A percentile compares a stretch with the other conserved stretches of the same genome.
Evolutionary conservation across 2,329 filamentous ascomycete genomes (phyloP).

Genomic region (Cylindrodendrum hubeiense): DNA sequence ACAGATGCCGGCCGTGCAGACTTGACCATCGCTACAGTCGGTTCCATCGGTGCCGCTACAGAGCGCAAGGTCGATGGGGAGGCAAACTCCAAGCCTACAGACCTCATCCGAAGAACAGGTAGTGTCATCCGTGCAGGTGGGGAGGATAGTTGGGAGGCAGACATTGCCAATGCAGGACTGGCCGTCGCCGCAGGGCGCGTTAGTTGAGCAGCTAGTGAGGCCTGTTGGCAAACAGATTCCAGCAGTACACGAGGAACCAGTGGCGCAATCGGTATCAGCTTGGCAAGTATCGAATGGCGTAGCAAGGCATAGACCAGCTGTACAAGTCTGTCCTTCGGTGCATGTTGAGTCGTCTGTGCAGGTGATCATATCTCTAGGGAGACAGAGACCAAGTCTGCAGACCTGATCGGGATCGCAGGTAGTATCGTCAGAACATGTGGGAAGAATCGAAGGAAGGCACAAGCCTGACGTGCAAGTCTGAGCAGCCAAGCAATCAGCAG

Average conservation of each 20-base stretch:
- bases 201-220: conserved; percentile 4
- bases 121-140: conserved; percentile 5
- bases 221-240: neutral
- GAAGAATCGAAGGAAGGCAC: neutral
- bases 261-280: neutral
- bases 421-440: neutral
- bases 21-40: conserved; percentile 1
- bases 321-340: neutral
- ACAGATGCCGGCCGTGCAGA: conserved; percentile 14
- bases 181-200: neutral
- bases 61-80: neutral
- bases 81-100: conserved; percentile 12
- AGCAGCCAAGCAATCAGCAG: neutral
- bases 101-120: neutral
- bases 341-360: neutral
- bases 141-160: conserved; percentile 7
- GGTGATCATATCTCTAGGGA: neutral
- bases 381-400: conserved; percentile 6
- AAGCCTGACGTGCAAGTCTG: neutral
- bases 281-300: neutral
- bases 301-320: conserved; percentile 6
- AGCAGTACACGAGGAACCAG: neutral
- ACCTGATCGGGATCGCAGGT: neutral
- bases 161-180: conserved; percentile 3
- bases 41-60: neutral